Base-by-base conservation (phyloP, 768 basidiomycete genomes). In the Coprinopsis cinerea region DNA sequence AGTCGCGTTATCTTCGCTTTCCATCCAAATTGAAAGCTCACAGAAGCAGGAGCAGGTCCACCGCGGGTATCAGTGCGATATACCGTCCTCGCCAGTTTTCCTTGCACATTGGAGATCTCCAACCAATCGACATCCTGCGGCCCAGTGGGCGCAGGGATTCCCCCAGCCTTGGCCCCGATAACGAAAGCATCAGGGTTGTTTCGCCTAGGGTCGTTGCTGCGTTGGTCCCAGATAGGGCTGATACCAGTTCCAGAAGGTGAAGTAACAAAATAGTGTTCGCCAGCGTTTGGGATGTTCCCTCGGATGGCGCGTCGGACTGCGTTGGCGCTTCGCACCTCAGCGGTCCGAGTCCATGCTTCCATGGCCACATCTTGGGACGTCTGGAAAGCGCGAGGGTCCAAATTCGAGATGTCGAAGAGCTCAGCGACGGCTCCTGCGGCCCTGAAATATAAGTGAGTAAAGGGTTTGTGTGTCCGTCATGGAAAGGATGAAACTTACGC, bases 171-270 rank as follows among this genome's bases (percentile, higher is more conserved):
- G 13, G 70, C 68, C 9, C 63, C 79, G 25, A 78, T 59, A 22
- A 77, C 74, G 52, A 68, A 81, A 2, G 76, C 76, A 32, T 73
- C 57, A 0, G 68, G 46, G 48, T 77, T 36, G n/a, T n/a, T n/a
- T 26, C 26, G n/a, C 15, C 66, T 63, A n/a, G 58, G 56, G 2
- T 66, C 69, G 14, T 63, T 64, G 4, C 70, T 68, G 10, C 74
- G 71, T 64, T 79, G 78, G 61, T 83, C 83, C 73, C 80, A 79
- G 55, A 75, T 70, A 1, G 83, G 79, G 48, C 67, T 64, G 24
- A 67, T 27, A 14, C 73, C 75, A 2, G 61, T 60, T 3, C 71
- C 73, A 3, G 69, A 63, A 3, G 74, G 66, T 59, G 76, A 76
- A 0, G 67, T 59, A 28, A 79, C 67, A 61, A 81, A 86, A 68